Conservation (phyloP, 2,329 filamentous ascomycete genomes). For the Metarhizium humberi region DNA sequence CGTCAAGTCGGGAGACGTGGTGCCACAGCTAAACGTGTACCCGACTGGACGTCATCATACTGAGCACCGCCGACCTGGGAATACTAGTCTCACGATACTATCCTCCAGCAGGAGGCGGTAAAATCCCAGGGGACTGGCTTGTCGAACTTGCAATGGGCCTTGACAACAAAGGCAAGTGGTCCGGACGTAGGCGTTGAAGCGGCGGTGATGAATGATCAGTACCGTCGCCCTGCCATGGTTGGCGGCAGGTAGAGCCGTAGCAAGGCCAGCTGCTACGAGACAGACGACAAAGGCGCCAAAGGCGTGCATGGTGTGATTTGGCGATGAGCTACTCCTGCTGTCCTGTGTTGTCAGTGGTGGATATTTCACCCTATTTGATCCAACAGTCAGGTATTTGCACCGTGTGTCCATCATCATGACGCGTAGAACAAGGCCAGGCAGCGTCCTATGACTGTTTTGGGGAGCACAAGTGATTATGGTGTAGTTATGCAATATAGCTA, state of each 20-base stretch:
- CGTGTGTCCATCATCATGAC: too few relatives aligned
- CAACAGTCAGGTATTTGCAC: too few relatives aligned
- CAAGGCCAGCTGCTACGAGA: background rate
- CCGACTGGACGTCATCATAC: slow-evolving; percentile 28
- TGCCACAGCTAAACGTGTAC: slow-evolving; percentile 33
- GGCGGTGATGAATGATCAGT: slow-evolving; percentile 5
- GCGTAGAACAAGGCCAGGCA: too few relatives aligned
- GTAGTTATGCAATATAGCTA: too few relatives aligned
- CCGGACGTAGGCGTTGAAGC: slow-evolving; percentile 5
- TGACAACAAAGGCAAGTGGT: slow-evolving; percentile 10
- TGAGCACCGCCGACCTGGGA: slow-evolving; percentile 24
- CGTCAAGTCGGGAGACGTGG: slow-evolving; percentile 35
- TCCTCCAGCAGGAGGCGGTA: slow-evolving; percentile 43
- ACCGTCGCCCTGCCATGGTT: slow-evolving; percentile 2
- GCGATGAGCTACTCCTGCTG: background rate
- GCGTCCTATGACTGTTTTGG: too few relatives aligned
- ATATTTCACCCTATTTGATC: background rate
- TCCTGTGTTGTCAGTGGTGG: background rate
- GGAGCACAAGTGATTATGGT: too few relatives aligned
- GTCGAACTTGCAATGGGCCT: slow-evolving; percentile 9
- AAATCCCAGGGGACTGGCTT: slow-evolving; percentile 8
- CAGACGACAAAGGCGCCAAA: background rate
- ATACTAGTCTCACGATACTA: slow-evolving; percentile 41
- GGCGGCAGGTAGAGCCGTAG: background rate
- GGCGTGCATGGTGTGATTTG: background rate